phyloP scores from a whole-genome alignment of 2,329 filamentous ascomycete species.

The Colletotrichum sp. region DNA sequence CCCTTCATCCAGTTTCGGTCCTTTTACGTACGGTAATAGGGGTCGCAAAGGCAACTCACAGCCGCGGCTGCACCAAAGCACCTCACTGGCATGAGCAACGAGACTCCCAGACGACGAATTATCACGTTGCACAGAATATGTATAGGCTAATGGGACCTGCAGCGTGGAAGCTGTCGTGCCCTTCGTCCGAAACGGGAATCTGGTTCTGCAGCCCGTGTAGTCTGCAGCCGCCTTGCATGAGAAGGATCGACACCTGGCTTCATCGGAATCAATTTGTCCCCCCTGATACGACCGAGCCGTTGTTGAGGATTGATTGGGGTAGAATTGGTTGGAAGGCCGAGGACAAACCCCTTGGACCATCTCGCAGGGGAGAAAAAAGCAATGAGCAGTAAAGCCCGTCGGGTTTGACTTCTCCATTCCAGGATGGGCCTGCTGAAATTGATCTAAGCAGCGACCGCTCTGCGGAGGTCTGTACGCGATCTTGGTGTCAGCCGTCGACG shows the following conservation, averaged over 20 bases:
- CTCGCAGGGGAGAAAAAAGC: neutral
- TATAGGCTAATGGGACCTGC: neutral
- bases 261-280: neutral
- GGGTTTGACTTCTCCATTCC: neutral
- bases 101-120: neutral
- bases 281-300: neutral
- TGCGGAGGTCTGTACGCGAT: neutral
- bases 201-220: neutral
- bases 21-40: neutral
- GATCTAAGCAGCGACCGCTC: neutral
- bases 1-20: neutral
- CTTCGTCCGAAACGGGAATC: neutral
- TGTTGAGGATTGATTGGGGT: constrained; percentile 1
- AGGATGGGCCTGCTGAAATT: neutral
- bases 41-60: neutral
- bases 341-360: neutral
- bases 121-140: neutral
- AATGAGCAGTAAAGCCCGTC: neutral
- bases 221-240: neutral
- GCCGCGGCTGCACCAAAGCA: neutral
- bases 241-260: constrained; percentile 3
- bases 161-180: neutral
- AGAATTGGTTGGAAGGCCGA: neutral
- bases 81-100: neutral
- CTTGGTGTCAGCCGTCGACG: neutral